phyloP scores from a whole-genome alignment of 176 grass and related monocot genomes.

The Aegilops umbellulata region DNA sequence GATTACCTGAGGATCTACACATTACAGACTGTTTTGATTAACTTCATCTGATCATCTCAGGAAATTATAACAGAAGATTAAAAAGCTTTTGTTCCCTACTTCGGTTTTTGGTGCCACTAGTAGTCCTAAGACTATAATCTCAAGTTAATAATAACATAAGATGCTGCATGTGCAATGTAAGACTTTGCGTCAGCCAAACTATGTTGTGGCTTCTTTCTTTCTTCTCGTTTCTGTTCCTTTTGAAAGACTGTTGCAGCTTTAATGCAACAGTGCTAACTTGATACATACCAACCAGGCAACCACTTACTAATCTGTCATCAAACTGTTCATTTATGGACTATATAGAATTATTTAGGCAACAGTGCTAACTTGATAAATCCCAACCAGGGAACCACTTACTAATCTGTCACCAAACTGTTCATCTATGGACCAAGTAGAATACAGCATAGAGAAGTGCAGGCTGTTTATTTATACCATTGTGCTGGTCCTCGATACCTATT shows the following conservation, averaged over 20 bases:
- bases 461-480: neutral
- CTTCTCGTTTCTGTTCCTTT: neutral
- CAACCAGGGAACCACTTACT: neutral
- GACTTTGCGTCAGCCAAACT: neutral
- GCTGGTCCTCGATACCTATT: neutral
- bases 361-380: neutral
- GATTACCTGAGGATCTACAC: slow-evolving; percentile 27
- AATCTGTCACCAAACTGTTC: neutral
- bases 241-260: slow-evolving; percentile 3
- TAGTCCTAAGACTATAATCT: neutral
- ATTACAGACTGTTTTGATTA: neutral
- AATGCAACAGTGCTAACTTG: neutral
- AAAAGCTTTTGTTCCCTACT: neutral
- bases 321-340: neutral
- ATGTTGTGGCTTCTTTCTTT: slow-evolving; percentile 7
- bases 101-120: neutral
- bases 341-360: neutral
- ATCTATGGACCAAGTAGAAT: neutral
- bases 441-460: neutral
- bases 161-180: neutral
- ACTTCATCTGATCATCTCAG: slow-evolving; percentile 10
- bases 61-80: neutral
- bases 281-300: neutral
- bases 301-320: neutral
- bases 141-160: neutral